phyloP scores from a whole-genome alignment of 1,284 basidiomycete genomes.

The Cerioporus squamosus region DNA sequence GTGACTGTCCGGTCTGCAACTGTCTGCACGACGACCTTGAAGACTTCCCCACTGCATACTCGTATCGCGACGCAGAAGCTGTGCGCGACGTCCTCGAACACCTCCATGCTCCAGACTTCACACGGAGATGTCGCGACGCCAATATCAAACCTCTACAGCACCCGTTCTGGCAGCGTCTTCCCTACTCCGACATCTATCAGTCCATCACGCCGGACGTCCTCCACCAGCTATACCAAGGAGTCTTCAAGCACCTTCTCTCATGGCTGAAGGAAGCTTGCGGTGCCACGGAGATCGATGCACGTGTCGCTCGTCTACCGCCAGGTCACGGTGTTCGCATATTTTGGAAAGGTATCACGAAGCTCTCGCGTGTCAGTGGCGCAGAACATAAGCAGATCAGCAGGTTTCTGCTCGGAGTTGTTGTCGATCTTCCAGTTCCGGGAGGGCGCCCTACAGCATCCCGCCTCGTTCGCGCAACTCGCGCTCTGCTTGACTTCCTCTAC shows the following conservation, averaged over 20 bases:
- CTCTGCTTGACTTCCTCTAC: no score
- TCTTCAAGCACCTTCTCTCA: slow-evolving; percentile 35
- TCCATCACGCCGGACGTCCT: slow-evolving; percentile 47
- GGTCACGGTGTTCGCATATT: slow-evolving; percentile 26
- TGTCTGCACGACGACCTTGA: slow-evolving; percentile 11
- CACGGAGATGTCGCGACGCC: no score
- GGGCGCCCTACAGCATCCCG: no score
- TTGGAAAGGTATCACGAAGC: slow-evolving; percentile 27
- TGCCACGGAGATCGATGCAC: no score
- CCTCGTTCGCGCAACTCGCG: no score
- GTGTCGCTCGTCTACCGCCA: background rate
- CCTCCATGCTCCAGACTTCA: no score
- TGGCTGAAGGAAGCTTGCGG: slow-evolving; percentile 25
- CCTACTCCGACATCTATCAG: slow-evolving; percentile 38
- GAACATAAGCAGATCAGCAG: slow-evolving; percentile 26
- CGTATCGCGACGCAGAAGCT: no score
- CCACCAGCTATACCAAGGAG: slow-evolving; percentile 44
- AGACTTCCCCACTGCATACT: background rate
- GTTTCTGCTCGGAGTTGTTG: no score
- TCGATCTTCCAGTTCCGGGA: no score
- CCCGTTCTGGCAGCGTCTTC: slow-evolving; percentile 25
- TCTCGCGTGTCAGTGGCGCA: slow-evolving; percentile 24
- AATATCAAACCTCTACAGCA: no score
- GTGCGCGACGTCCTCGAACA: no score
- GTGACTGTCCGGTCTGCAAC: slow-evolving; percentile 28